Percentiles rank a stretch among this genome's conserved stretches.
phyloP scores from a whole-genome alignment of 768 basidiomycete species.

The Mycena polygramma region DNA sequence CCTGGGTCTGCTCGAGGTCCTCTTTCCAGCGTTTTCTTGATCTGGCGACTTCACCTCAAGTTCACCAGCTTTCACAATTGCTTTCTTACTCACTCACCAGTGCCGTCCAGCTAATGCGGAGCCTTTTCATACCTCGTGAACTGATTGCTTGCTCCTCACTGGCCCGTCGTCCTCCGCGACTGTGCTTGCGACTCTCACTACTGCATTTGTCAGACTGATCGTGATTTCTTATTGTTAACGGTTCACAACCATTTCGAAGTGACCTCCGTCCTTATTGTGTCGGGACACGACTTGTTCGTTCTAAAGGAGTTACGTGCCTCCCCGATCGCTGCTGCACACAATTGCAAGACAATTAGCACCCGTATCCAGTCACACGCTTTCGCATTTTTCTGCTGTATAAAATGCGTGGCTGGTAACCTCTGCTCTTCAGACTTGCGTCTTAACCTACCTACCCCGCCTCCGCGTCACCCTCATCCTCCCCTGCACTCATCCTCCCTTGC shows the following conservation, averaged over 20 bases:
- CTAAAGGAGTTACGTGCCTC: slow-evolving; percentile 9
- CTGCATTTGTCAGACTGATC: slow-evolving; percentile 24
- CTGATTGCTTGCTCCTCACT: no score
- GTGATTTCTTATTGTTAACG: slow-evolving; percentile 31
- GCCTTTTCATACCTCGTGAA: no score
- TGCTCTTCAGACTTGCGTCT: slow-evolving; percentile 5
- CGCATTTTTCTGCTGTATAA: slow-evolving; percentile 1
- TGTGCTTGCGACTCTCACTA: slow-evolving; percentile 11
- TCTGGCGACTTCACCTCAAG: no score
- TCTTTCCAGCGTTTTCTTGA: no score
- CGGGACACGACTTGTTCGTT: background rate
- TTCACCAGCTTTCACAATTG: no score
- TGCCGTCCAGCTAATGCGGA: no score
- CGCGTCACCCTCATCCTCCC: slow-evolving; percentile 10
- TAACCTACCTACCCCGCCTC: no score
- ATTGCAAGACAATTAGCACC: slow-evolving; percentile 25
- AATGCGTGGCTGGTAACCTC: background rate
- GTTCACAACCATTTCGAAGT: slow-evolving; percentile 2
- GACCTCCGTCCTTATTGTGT: slow-evolving; percentile 26
- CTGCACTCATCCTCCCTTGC: background rate
- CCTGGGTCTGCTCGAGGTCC: no score
- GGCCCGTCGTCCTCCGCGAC: background rate
- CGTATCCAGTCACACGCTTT: slow-evolving; percentile 10
- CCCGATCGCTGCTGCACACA: background rate
- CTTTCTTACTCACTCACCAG: no score